Base-by-base conservation (phyloP, 2,329 filamentous ascomycete species). In the Akanthomyces uredinophilus region DNA sequence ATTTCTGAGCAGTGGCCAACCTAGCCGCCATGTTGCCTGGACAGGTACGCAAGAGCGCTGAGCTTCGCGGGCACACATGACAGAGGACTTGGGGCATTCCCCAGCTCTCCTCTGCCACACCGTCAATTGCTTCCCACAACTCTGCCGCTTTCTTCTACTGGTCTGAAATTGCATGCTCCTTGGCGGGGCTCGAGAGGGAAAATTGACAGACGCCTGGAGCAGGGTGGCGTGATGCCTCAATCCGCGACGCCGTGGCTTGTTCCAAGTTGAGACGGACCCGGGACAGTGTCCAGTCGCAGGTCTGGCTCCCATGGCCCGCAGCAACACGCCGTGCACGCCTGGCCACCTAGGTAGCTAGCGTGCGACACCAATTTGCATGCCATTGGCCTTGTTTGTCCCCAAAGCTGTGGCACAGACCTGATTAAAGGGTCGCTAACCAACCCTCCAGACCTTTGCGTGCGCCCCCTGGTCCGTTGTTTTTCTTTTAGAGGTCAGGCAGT, bases 261-360 rank as follows among this genome's bases (percentile, higher is more conserved):
- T 60, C 39, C 58, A 60, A 60, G 49, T 54, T 60, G 58, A 60
- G 58, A 60, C 58, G 58, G 58, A 60, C 58, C 41, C 50, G 27
- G 50, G 39, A 54, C 50, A 20, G 13, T 37, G 39, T 27, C 58
- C 50, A 54, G 58, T 60, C 49, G 49, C 58, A 60, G 41, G 58
- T 22, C 35, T 14, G 49, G 29, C n/a, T 32, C 18, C 11, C 50
- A 10, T 39, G 29, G 46, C 14, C 35, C 47, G 16, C 47, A 51
- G 35, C 44, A 24, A n/a, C 3, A 22, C 41, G 32, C 32, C 32
- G n/a, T n/a, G n/a, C n/a, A n/a, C n/a, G n/a, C n/a, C n/a, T n/a
- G n/a, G n/a, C n/a, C n/a, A n/a, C n/a, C n/a, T n/a, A n/a, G n/a
- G n/a, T n/a, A n/a, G n/a, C n/a, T 37, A 47, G 22, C 20, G 44